Evolutionary conservation across 345 rosid species (phyloP).

Genomic region (Syzygium jambos): DNA sequence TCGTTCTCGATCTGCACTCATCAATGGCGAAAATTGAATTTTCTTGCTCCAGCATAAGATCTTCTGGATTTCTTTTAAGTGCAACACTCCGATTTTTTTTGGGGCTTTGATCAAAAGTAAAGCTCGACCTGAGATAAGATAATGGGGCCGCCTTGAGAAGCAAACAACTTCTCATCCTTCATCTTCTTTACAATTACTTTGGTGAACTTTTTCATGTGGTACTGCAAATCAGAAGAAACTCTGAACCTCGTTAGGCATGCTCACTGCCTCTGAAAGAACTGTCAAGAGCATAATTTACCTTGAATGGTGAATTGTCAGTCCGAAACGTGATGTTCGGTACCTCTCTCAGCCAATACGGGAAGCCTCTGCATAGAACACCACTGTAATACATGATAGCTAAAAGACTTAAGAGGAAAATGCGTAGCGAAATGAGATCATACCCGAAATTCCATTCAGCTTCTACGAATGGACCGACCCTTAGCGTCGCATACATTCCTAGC

Average conservation of each 20-base stretch:
- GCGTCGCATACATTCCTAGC: conserved; percentile 31
- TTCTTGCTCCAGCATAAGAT: neutral
- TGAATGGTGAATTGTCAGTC: conserved; percentile 34
- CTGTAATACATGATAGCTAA: neutral
- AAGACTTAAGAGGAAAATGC: neutral
- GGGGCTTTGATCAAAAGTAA: neutral
- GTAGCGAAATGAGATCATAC: conserved; percentile 1
- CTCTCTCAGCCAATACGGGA: conserved; percentile 49
- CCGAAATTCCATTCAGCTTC: conserved; percentile 56
- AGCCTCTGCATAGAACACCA: conserved; percentile 16
- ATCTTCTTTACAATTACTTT: conserved; percentile 18
- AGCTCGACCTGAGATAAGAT: conserved; percentile 31
- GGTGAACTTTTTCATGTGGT: conserved; percentile 29
- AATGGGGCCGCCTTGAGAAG: conserved; percentile 47
- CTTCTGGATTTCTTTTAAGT: neutral
- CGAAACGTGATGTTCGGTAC: conserved; percentile 31
- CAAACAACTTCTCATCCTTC: conserved; percentile 30
- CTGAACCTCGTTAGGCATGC: neutral
- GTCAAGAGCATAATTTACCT: conserved; percentile 10
- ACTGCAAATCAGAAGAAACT: conserved; percentile 8
- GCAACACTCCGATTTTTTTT: neutral
- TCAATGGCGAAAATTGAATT: neutral
- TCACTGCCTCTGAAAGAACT: neutral
- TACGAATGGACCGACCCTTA: conserved; percentile 47
- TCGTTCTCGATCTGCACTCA: conserved; percentile 41